Base-by-base conservation (phyloP, 306 rosid genomes). In the Ziziphus jujuba region DNA sequence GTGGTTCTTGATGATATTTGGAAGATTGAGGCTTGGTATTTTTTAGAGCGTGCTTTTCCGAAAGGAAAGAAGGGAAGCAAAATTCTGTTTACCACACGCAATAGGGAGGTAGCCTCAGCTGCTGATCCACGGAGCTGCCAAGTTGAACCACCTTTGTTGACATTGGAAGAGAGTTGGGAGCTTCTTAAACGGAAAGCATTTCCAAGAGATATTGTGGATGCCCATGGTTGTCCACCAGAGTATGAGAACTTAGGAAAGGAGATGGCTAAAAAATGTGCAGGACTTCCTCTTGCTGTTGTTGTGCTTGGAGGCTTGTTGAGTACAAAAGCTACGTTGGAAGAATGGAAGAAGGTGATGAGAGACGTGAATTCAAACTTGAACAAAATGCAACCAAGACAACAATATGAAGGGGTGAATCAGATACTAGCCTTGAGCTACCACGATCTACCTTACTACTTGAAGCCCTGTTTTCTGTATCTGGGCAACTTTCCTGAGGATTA, bases 1-100 rank as follows among this genome's bases (percentile, higher is more conserved):
- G 77, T 87, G 16, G 66, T 87, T 34, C 72, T 87, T n/a, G 93
- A 87, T 76, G 90, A 87, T 47, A 73, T 87, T 47, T 84, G 90
- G 88, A 73, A 48, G 38, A 24, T 28, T 22, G 75, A 69, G 4
- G 66, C 76, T 2, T 84, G 88, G 89, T 75, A 82, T 35, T 24
- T 54, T 24, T 43, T 87, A 3, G 14, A 61, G 20, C 40, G 69
- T 17, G 89, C 70, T 5, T 78, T 84, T 28, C 83, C 88, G 2
- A 51, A 28, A 1, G 38, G 31, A 3, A 69, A 59, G 31, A 61
- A 67, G 23, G 61, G 65, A 36, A 83, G n/a, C n/a, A n/a, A n/a
- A n/a, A n/a, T n/a, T n/a, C n/a, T n/a, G n/a, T n/a, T n/a, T n/a
- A n/a, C 91, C 17, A 67, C 85, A 9, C 84, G 87, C 31, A 76